phyloP scores from a whole-genome alignment of 1,284 basidiomycete species.

The Bondarzewia mesenterica region DNA sequence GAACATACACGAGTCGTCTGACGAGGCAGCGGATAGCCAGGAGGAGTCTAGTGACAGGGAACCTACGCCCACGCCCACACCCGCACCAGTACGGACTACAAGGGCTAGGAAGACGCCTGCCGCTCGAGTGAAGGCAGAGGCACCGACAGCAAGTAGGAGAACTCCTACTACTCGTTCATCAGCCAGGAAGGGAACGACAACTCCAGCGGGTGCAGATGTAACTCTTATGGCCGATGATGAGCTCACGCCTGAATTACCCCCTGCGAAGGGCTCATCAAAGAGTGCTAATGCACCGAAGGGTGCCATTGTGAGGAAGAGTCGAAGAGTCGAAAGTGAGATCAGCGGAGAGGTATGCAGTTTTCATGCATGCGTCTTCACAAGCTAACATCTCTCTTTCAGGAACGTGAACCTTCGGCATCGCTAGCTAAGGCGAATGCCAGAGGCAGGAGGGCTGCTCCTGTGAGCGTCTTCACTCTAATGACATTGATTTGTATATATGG shows the following conservation, averaged over 20 bases:
- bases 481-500: not conserved
- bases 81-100: not conserved
- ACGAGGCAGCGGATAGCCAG: not conserved
- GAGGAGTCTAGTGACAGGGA: not conserved
- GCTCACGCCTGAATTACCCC: slow-evolving; percentile 7
- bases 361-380: no score
- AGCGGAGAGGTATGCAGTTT: slow-evolving; percentile 4
- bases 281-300: slow-evolving; percentile 2
- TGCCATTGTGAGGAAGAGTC: slow-evolving; percentile 6
- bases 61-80: not conserved
- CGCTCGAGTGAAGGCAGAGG: not conserved
- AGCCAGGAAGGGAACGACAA: not conserved
- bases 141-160: not conserved
- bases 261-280: slow-evolving; percentile 4
- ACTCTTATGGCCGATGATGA: slow-evolving; percentile 17
- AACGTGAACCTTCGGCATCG: not conserved
- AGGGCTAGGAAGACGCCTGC: not conserved
- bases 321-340: slow-evolving; percentile 5
- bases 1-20: not conserved
- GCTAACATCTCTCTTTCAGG: not conserved
- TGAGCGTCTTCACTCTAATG: not conserved
- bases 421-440: not conserved
- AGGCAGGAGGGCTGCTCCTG: not conserved
- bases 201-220: slow-evolving; percentile 8
- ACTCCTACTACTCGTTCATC: not conserved